Conservation (phyloP, 73 alveolate species). For the Effrenium voratum region DNA sequence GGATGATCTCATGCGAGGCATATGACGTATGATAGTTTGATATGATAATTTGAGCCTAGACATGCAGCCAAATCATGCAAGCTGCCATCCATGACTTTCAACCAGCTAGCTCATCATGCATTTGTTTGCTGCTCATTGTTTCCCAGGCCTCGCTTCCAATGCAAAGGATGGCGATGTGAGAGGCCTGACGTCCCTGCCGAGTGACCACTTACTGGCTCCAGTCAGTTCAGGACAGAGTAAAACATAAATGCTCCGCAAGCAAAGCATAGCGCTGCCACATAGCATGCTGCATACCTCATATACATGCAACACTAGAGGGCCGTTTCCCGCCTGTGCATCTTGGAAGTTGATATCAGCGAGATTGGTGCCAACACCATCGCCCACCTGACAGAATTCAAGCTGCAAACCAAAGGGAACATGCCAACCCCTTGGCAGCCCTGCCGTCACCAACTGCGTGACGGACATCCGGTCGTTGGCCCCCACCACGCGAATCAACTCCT, state of each 20-base stretch:
- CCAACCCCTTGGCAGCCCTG: too few relatives aligned
- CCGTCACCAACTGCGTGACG: slow-evolving; percentile 61
- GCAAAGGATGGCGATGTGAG: slow-evolving; percentile 67
- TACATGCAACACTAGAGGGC: too few relatives aligned
- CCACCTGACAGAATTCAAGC: neutral
- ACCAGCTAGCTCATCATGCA: neutral
- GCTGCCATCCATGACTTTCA: neutral
- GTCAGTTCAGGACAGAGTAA: too few relatives aligned
- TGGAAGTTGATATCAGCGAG: slow-evolving; percentile 69
- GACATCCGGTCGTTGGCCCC: slow-evolving; percentile 73
- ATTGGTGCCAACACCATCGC: slow-evolving; percentile 67
- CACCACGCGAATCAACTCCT: slow-evolving; percentile 80
- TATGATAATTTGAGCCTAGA: too few relatives aligned
- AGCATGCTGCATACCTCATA: too few relatives aligned
- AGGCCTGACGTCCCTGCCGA: slow-evolving; percentile 57
- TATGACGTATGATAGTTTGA: too few relatives aligned
- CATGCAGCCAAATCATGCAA: neutral
- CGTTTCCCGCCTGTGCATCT: slow-evolving; percentile 86
- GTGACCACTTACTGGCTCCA: too few relatives aligned
- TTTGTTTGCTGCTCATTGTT: neutral
- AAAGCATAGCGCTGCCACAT: too few relatives aligned
- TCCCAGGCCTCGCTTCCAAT: slow-evolving; percentile 45
- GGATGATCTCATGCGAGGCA: too few relatives aligned
- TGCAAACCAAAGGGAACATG: neutral
- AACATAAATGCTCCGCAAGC: too few relatives aligned